Conservation (phyloP, 2,329 filamentous ascomycete species). For the Fusarium nodosum region DNA sequence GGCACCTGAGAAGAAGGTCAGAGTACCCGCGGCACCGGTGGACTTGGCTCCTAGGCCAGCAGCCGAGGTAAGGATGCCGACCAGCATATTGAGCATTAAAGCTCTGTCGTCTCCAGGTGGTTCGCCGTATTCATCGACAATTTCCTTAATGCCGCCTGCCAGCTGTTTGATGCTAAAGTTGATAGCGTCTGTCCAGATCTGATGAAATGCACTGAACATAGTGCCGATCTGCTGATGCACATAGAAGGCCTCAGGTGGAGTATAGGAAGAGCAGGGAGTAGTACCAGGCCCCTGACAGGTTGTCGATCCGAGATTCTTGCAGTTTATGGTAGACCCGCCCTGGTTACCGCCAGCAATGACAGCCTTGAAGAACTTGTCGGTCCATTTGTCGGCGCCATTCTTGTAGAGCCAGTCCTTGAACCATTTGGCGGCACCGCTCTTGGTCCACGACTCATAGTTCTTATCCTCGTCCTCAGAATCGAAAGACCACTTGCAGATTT, state of each 20-base stretch:
- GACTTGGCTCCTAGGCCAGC: neutral
- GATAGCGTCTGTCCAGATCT: conserved; percentile 11
- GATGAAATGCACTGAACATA: conserved; percentile 13
- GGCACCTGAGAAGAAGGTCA: conserved; percentile 18
- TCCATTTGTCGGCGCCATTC: neutral
- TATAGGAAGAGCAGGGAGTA: conserved; percentile 6
- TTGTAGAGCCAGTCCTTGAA: neutral
- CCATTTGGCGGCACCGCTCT: neutral
- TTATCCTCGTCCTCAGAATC: neutral
- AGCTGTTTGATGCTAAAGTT: conserved; percentile 16
- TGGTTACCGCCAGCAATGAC: conserved; percentile 1
- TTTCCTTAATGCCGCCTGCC: conserved; percentile 8
- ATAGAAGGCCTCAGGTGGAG: conserved; percentile 19
- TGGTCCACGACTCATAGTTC: neutral
- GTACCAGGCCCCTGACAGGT: conserved; percentile 8
- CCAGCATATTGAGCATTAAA: conserved; percentile 32
- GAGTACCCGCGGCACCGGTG: conserved; percentile 8
- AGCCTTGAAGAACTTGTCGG: conserved; percentile 1
- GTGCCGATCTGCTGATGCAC: conserved; percentile 24
- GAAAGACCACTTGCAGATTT: neutral
- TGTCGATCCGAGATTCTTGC: neutral
- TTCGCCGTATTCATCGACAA: conserved; percentile 16
- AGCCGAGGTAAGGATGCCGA: conserved; percentile 24
- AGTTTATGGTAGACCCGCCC: neutral
- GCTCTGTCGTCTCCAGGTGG: conserved; percentile 14